Evolutionary conservation across 176 grass and related monocot genomes (phyloP).

Genomic region (Areca catechu): DNA sequence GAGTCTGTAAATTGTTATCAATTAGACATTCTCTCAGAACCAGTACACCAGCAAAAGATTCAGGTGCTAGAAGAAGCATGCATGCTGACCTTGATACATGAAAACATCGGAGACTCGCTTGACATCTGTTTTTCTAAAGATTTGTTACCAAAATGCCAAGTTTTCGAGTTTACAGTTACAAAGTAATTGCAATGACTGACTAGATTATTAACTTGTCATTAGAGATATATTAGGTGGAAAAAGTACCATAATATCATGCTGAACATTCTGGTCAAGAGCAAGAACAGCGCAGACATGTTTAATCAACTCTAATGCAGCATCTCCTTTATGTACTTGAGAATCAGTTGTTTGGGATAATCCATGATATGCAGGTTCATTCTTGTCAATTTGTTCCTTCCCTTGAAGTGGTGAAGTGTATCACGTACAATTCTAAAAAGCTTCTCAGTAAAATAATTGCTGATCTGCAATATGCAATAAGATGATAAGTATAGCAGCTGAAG

Average conservation of each 20-base stretch:
- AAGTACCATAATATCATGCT: conserved; percentile 93
- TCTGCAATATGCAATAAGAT: conserved; percentile 37
- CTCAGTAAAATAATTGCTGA: conserved; percentile 79
- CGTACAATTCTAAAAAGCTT: conserved; percentile 85
- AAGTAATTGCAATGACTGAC: too few relatives aligned
- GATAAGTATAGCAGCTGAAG: too few relatives aligned
- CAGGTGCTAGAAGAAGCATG: too few relatives aligned
- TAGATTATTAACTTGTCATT: not conserved
- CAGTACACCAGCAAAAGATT: too few relatives aligned
- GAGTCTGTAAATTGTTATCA: too few relatives aligned
- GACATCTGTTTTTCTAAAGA: too few relatives aligned
- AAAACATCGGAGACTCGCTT: too few relatives aligned
- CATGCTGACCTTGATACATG: too few relatives aligned
- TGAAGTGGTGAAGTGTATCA: conserved; percentile 68
- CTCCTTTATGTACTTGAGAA: conserved; percentile 50
- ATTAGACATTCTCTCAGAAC: too few relatives aligned
- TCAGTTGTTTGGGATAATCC: conserved; percentile 6
- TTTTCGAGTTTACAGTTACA: too few relatives aligned
- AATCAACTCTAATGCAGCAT: conserved; percentile 86
- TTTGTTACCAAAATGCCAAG: too few relatives aligned
- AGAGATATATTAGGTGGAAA: conserved; percentile 3
- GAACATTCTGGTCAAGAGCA: conserved; percentile 79
- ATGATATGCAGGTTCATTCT: conserved; percentile 28
- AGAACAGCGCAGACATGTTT: conserved; percentile 95
- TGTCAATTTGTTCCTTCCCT: conserved; percentile 52